phyloP scores from a whole-genome alignment of 2,329 filamentous ascomycete species.

The Karstenula rhodostoma region DNA sequence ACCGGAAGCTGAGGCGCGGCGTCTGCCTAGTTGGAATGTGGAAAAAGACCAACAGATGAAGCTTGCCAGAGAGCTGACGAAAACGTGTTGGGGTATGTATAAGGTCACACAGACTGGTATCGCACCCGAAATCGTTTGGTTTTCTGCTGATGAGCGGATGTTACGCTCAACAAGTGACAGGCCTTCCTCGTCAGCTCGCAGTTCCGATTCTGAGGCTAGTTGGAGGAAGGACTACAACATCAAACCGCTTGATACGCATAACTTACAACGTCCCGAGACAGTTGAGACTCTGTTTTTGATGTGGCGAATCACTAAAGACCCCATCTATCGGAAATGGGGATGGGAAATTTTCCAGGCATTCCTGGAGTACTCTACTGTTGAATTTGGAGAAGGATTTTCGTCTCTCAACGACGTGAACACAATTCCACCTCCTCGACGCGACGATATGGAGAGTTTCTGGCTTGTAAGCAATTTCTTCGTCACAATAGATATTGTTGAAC shows the following conservation, averaged over 20 bases:
- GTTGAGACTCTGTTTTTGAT: conserved; percentile 98
- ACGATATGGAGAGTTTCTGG: conserved; percentile 99
- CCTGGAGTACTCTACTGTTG: conserved; percentile 81
- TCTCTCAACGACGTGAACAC: conserved; percentile 77
- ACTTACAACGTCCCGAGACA: conserved; percentile 93
- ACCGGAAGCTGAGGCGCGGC: conserved; percentile 76
- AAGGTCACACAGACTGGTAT: conserved; percentile 86
- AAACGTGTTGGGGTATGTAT: conserved; percentile 99
- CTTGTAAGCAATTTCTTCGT: conserved; percentile 67
- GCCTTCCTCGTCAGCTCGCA: neutral
- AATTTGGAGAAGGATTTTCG: conserved; percentile 81
- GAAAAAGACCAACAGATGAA: conserved; percentile 86
- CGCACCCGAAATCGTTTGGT: conserved; percentile 79
- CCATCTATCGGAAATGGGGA: conserved; percentile 91
- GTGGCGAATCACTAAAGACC: conserved; percentile 95
- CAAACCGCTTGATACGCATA: conserved; percentile 82
- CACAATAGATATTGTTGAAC: neutral
- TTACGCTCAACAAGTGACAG: conserved; percentile 1
- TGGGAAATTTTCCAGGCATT: conserved; percentile 99
- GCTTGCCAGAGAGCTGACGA: conserved; percentile 88
- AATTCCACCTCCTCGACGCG: conserved; percentile 72
- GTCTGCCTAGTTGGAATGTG: conserved; percentile 73
- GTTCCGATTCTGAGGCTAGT: conserved; percentile 52
- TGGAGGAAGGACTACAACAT: conserved; percentile 86
- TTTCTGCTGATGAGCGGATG: neutral